A percentile compares a stretch with the other conserved stretches of the same genome.
These are phyloP conservation scores for Sarcodon aspratus DNA, from an alignment of 768 basidiomycete species.

Conservation along the genomic window DNA sequence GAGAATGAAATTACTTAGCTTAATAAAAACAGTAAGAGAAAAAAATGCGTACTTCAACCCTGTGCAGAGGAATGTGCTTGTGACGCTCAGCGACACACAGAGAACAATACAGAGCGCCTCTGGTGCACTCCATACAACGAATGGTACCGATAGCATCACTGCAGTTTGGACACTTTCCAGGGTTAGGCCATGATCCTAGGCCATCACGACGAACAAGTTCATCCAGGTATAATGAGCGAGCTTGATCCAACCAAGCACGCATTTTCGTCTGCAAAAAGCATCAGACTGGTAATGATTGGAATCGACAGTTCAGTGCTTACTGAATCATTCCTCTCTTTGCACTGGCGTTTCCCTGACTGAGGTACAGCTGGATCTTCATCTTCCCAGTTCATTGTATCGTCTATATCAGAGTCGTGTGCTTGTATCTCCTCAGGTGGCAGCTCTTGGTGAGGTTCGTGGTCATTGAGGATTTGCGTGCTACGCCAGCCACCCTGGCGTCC, in stretches of 20 bases:
- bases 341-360: too few species aligned
- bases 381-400: too few species aligned
- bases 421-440: too few species aligned
- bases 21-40: not conserved
- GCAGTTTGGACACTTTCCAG: not conserved
- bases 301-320: too few species aligned
- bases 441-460: too few species aligned
- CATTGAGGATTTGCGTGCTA: too few species aligned
- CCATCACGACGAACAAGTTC: not conserved
- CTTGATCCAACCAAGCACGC: not conserved
- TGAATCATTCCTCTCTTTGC: not conserved
- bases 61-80: not conserved
- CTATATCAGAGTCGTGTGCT: too few species aligned
- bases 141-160: not conserved
- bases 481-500: too few species aligned
- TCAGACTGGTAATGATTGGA: too few species aligned
- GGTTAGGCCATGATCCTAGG: too few species aligned
- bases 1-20: constrained; percentile 8
- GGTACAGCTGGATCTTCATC: too few species aligned
- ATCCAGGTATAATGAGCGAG: not conserved
- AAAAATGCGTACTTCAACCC: not conserved
- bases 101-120: not conserved
- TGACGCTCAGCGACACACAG: not conserved
- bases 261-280: not conserved
- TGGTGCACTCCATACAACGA: not conserved